These are phyloP conservation scores for Kandelia obovata DNA, from an alignment of 345 rosid species.

Conservation along the genomic window DNA sequence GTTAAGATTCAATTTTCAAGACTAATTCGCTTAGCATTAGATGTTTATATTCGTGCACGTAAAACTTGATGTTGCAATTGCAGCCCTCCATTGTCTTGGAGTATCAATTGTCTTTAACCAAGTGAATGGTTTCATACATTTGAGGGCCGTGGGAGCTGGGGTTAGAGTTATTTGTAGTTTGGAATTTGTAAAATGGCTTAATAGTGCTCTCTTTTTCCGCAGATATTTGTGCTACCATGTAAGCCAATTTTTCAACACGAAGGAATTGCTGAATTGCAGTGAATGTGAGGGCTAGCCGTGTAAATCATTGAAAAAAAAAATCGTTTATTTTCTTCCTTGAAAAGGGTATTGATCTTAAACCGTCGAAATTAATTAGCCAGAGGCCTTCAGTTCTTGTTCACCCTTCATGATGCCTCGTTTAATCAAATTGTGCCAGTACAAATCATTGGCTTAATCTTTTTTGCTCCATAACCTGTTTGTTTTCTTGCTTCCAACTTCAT, in stretches of 20 bases:
- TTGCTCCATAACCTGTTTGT: neutral
- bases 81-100: too few species aligned
- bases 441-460: neutral
- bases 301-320: neutral
- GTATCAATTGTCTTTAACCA: too few species aligned
- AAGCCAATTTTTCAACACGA: neutral
- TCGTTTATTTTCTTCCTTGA: neutral
- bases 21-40: too few species aligned
- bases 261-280: neutral
- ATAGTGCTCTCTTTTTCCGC: neutral
- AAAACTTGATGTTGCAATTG: too few species aligned
- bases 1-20: too few species aligned
- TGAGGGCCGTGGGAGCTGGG: too few species aligned
- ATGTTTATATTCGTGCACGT: too few species aligned
- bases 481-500: neutral
- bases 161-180: neutral
- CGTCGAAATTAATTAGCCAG: too few species aligned
- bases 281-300: neutral
- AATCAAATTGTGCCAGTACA: neutral
- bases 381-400: neutral
- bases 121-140: too few species aligned
- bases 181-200: neutral
- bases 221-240: constrained; percentile 11
- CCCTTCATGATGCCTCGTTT: neutral
- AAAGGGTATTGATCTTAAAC: neutral